phyloP scores from a whole-genome alignment of 768 basidiomycete genomes.

The Naganishia onofrii region DNA sequence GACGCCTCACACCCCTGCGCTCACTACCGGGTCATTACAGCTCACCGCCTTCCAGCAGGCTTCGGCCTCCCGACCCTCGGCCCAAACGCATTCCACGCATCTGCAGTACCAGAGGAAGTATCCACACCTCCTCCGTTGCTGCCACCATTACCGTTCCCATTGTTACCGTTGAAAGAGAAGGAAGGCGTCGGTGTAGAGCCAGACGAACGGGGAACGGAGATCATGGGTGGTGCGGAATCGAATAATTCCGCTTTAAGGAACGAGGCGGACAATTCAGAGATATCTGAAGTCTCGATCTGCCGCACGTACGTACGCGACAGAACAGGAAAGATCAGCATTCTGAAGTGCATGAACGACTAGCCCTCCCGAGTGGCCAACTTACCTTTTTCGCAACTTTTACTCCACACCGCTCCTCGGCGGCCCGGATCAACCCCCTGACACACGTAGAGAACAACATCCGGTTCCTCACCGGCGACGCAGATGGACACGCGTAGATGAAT shows the following conservation, averaged over 20 bases:
- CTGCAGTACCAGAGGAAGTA: neutral
- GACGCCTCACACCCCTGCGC: too few relatives aligned
- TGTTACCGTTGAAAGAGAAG: neutral
- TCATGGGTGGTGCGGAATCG: conserved; percentile 31
- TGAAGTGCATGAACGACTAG: too few relatives aligned
- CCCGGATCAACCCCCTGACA: conserved; percentile 60
- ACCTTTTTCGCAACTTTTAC: conserved; percentile 56
- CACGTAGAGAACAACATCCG: conserved; percentile 87
- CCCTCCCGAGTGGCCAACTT: conserved; percentile 28
- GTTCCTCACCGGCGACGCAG: conserved; percentile 71
- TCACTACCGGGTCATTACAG: too few relatives aligned
- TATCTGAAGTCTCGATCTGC: conserved; percentile 81
- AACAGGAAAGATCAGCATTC: too few relatives aligned
- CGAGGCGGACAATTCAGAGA: conserved; percentile 65
- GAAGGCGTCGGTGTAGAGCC: neutral
- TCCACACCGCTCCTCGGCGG: conserved; percentile 58
- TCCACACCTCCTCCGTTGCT: conserved; percentile 1
- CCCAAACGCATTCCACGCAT: conserved; percentile 25
- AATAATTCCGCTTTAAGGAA: conserved; percentile 63
- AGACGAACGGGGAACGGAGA: neutral
- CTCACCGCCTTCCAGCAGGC: conserved; percentile 12
- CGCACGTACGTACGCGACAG: too few relatives aligned
- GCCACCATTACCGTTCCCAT: neutral
- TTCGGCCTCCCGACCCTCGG: conserved; percentile 21
- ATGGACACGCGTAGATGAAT: conserved; percentile 90